phyloP scores from a whole-genome alignment of 768 basidiomycete genomes.

The Pleurotus tuber-regium region DNA sequence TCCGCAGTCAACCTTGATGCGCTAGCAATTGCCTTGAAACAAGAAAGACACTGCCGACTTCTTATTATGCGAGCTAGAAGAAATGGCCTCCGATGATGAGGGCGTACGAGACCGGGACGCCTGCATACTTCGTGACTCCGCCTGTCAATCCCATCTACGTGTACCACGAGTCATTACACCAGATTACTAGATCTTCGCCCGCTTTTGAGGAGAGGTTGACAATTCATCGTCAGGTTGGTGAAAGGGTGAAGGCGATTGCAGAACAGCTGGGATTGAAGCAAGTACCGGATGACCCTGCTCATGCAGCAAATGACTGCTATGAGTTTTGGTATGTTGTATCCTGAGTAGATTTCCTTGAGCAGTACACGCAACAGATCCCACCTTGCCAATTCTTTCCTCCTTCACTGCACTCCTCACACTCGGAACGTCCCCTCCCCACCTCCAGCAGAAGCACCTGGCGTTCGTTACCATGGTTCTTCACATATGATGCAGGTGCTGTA shows the following conservation, averaged over 20 bases:
- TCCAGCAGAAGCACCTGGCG: no score
- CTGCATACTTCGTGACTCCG: conserved; percentile 88
- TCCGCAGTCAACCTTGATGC: conserved; percentile 51
- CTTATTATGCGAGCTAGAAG: conserved; percentile 86
- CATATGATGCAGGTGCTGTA: no score
- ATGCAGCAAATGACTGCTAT: conserved; percentile 85
- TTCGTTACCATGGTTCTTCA: no score
- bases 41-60: conserved; percentile 55
- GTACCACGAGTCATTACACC: conserved; percentile 69
- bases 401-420: no score
- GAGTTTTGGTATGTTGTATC: no score
- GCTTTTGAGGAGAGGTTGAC: conserved; percentile 71
- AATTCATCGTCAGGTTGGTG: conserved; percentile 63
- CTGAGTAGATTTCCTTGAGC: no score
- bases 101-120: conserved; percentile 69
- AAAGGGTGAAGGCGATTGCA: conserved; percentile 61
- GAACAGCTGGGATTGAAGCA: conserved; percentile 63
- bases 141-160: conserved; percentile 87
- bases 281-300: conserved; percentile 52
- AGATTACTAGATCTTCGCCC: conserved; percentile 55
- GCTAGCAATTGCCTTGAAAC: conserved; percentile 61
- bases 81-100: conserved; percentile 91
- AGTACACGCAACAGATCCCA: no score
- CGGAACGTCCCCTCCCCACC: no score
- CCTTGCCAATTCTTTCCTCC: no score